Evolutionary conservation across 164 flowering plant species (phyloP), one percentile per base, ranked within the genome.

Genomic region (Echeveria elegans): DNA sequence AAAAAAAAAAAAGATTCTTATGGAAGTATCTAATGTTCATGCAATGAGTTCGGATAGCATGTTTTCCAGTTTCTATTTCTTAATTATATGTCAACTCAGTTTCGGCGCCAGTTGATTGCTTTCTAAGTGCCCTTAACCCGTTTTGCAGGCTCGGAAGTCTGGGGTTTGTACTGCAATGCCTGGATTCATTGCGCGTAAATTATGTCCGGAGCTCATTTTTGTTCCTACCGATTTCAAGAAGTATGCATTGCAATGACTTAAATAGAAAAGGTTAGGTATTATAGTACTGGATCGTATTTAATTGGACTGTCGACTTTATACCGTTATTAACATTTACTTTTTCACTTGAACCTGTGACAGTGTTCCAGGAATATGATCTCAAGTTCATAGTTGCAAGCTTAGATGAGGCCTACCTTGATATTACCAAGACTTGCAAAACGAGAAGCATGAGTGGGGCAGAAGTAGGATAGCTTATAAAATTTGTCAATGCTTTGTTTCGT

Each of bases 121-220:
- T n/a, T n/a, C n/a, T n/a, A n/a, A n/a, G n/a, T n/a, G n/a, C n/a
- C n/a, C n/a, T n/a, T n/a, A 38, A n/a, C 23, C 6, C 36, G 50
- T 36, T 38, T 28, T 74, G 45, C 69, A n/a, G 99, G 99, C 99
- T 37, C 75, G 99, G 48, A 87, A 66, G 68, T 94, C 78, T 81
- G 96, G 99, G 29, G 99, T 91, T 78, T 91, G 99, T 79, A 95
- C 99, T 75, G 99, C 97, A 66, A 94, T 91, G 99, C 99, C 99
- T 71, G 99, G 99, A 62, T 94, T 94, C 69, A 94, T 94, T 86
- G 99, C 96, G 11, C 85, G 87, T 48, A 94, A 84, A 79, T 77
- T 94, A 74, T 94, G 96, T 72, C 96, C 96, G n/a, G 83, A 86
- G 64, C 78, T 94, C 78, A 79, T 86, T 62, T 86, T 94, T 81